These are phyloP conservation scores for Mycosarcoma mackinlayi DNA, from an alignment of 1,284 basidiomycete genomes.

Conservation along the genomic window DNA sequence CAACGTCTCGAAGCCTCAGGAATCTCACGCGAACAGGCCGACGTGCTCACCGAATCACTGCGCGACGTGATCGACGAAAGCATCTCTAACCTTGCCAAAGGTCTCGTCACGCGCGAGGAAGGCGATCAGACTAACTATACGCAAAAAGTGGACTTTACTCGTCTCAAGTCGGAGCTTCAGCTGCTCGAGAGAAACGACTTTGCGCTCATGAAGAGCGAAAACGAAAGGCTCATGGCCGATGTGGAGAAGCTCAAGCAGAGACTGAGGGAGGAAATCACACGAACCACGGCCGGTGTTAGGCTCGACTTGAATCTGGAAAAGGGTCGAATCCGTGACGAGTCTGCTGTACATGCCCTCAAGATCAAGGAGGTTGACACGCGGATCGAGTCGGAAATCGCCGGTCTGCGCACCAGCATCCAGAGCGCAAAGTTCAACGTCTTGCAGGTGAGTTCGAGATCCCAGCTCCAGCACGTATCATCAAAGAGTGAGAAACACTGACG, in stretches of 20 bases:
- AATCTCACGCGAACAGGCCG: slow-evolving; percentile 63
- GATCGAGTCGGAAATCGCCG: slow-evolving; percentile 96
- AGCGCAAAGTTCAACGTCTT: slow-evolving; percentile 79
- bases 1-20: slow-evolving; percentile 65
- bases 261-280: slow-evolving; percentile 81
- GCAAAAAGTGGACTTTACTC: slow-evolving; percentile 86
- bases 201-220: slow-evolving; percentile 93
- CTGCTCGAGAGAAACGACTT: slow-evolving; percentile 97
- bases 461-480: neutral
- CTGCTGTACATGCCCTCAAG: slow-evolving; percentile 90
- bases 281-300: slow-evolving; percentile 92
- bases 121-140: slow-evolving; percentile 65
- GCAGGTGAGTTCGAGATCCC: slow-evolving; percentile 44
- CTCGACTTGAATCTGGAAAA: slow-evolving; percentile 97
- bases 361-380: slow-evolving; percentile 98
- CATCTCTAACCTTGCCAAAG: slow-evolving; percentile 59
- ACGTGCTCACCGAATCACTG: slow-evolving; percentile 62
- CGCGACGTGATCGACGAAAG: slow-evolving; percentile 66
- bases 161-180: slow-evolving; percentile 95
- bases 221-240: slow-evolving; percentile 88
- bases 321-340: slow-evolving; percentile 91
- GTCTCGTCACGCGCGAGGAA: slow-evolving; percentile 64
- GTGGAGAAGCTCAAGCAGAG: slow-evolving; percentile 96
- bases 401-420: slow-evolving; percentile 87
- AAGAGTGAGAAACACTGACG: too few species aligned